phyloP scores from a whole-genome alignment of 2,329 filamentous ascomycete genomes.

The Alternaria arborescens region DNA sequence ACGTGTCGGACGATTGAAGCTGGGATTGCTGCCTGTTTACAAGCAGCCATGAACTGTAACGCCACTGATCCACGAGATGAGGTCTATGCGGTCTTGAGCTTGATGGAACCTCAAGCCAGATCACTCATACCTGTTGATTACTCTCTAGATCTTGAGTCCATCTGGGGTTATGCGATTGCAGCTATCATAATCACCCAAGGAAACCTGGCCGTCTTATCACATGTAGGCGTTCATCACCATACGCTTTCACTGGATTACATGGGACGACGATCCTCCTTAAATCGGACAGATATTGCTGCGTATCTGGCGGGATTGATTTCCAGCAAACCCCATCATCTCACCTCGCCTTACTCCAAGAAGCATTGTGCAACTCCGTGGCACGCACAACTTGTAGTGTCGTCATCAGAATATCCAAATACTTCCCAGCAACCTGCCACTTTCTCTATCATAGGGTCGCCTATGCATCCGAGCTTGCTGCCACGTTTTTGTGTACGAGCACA shows the following conservation, averaged over 20 bases:
- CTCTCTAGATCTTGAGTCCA: not conserved
- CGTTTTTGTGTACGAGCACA: not conserved
- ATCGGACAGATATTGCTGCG: too few relatives aligned
- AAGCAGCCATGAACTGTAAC: not conserved
- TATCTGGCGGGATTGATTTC: too few relatives aligned
- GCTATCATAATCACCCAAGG: not conserved
- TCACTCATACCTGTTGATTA: conserved; percentile 15
- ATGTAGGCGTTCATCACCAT: not conserved
- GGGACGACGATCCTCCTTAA: too few relatives aligned
- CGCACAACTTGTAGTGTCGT: not conserved
- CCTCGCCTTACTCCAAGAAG: too few relatives aligned
- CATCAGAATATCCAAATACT: not conserved
- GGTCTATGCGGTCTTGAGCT: conserved; percentile 18
- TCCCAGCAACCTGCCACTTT: too few relatives aligned
- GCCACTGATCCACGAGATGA: conserved; percentile 17
- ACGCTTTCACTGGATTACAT: too few relatives aligned
- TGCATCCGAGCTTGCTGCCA: not conserved
- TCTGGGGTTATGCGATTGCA: not conserved
- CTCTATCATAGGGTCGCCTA: too few relatives aligned
- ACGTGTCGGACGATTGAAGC: too few relatives aligned
- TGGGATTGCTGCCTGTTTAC: not conserved
- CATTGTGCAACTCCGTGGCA: too few relatives aligned
- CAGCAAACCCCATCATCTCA: too few relatives aligned
- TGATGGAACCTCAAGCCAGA: conserved; percentile 9
- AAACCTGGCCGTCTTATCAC: not conserved